Base-by-base conservation (phyloP, 2,329 filamentous ascomycete species). In the Venturia effusa region DNA sequence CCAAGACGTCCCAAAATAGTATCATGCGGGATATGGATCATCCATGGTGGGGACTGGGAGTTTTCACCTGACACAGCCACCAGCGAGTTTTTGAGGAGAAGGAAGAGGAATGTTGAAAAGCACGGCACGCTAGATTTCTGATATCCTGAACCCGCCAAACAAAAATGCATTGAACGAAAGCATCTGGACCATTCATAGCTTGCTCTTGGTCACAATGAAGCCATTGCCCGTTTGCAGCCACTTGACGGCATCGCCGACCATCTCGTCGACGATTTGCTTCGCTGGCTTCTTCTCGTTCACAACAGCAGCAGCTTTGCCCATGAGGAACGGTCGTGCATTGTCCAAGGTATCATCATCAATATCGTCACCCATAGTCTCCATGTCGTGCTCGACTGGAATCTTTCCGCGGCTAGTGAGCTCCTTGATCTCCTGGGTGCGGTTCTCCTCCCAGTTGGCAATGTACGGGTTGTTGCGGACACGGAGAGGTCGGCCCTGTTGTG, bases 241-340 rank as follows among this genome's bases (percentile, higher is more conserved):
- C 66, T 80, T 81, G 65, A 90, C 86, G 48, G 92, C 94, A 73
- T 95, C 92, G 62, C 80, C 77, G 67, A 99, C 89, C 70, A 99
- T 88, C 80, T 99, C 94, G 72, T 99, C 94, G 45, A 99, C 88
- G 66, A 99, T 93, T 22, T 77, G 89, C 84, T 92, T 95, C 67
- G 94, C 94, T 45, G 83, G 80, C 86, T 95, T 95, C 82, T 88
- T 89, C 80, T 97, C 92, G 73, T 93, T 94, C 64, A 94, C 89
- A 39, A 97, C 90, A 34, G 94, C 93, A 43, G 94, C 89, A 66
- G 90, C 93, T 83, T 97, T 95, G 76, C 94, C 94, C 94, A 99
- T 99, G 70, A 97, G 79, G 81, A 86, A 96, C 17, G 92, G 92
- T 65, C 91, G 84, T 72, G 91, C 92, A 74, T 94, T 91, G 75